phyloP scores from a whole-genome alignment of 1,139 yeast species.

The Pichia sp. region DNA sequence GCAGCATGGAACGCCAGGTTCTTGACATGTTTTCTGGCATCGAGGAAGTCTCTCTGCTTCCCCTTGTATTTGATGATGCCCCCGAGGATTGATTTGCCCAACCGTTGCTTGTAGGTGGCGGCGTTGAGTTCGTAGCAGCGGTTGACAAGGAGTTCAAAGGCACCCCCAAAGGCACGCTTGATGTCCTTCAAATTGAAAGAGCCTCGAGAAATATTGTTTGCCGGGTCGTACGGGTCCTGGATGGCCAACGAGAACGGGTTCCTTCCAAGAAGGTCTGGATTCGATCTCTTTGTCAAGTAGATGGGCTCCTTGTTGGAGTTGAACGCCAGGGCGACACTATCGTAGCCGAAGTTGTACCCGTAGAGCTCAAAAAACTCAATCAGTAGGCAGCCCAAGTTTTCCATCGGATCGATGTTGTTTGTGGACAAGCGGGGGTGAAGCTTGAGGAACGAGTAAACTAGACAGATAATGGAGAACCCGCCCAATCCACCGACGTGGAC shows the following conservation, averaged over 20 bases:
- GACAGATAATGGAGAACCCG: slow-evolving; percentile 86
- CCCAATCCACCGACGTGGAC: slow-evolving; percentile 98
- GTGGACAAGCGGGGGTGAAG: slow-evolving; percentile 78
- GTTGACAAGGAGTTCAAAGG: slow-evolving; percentile 73
- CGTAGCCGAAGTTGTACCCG: slow-evolving; percentile 88
- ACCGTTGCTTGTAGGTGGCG: slow-evolving; percentile 63
- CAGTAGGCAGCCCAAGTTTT: slow-evolving; percentile 80
- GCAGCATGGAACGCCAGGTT: slow-evolving; percentile 51
- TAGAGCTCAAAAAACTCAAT: slow-evolving; percentile 95
- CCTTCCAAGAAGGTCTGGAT: slow-evolving; percentile 54
- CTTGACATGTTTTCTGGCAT: slow-evolving; percentile 60
- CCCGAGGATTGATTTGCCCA: slow-evolving; percentile 75
- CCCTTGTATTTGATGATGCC: slow-evolving; percentile 77
- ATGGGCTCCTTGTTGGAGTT: slow-evolving; percentile 37
- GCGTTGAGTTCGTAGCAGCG: slow-evolving; percentile 56
- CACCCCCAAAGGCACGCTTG: slow-evolving; percentile 87
- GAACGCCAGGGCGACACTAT: slow-evolving; percentile 64
- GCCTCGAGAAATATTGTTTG: slow-evolving; percentile 81
- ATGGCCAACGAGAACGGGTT: slow-evolving; percentile 68
- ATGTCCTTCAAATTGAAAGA: slow-evolving; percentile 78
- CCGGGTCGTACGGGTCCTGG: slow-evolving; percentile 83
- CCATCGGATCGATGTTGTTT: slow-evolving; percentile 58
- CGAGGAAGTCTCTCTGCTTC: slow-evolving; percentile 71
- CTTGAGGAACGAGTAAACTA: slow-evolving; percentile 76
- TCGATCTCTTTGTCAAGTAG: slow-evolving; percentile 54